Percentiles rank a stretch among this genome's conserved stretches.
Evolutionary conservation across 1,284 basidiomycete species (phyloP).

Genomic region (Fomitopsis palustris): DNA sequence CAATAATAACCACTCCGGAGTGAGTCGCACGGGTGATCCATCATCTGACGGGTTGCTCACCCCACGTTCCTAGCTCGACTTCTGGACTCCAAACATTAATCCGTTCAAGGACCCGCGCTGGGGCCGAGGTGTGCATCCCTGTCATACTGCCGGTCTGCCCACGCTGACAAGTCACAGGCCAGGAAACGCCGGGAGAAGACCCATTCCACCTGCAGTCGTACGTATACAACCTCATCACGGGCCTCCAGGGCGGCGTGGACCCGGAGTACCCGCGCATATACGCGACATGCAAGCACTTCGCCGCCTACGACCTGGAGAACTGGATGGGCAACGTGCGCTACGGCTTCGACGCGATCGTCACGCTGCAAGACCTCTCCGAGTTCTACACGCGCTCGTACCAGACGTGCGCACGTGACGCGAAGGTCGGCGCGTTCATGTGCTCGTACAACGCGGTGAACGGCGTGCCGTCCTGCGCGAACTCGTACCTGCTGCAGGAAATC

Average conservation of each 20-base stretch:
- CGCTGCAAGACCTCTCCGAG: constrained; percentile 52
- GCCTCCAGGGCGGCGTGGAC: constrained; percentile 53
- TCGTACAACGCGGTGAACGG: constrained; percentile 61
- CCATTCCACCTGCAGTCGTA: constrained; percentile 50
- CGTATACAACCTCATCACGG: constrained; percentile 48
- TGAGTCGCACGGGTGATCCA: not conserved
- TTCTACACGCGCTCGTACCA: constrained; percentile 55
- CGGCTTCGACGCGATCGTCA: constrained; percentile 49
- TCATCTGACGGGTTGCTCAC: not conserved
- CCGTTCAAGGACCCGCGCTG: constrained; percentile 60
- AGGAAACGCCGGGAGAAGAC: constrained; percentile 60
- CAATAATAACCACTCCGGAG: constrained; percentile 44
- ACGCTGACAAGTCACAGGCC: constrained; percentile 16
- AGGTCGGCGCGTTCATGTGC: constrained; percentile 56
- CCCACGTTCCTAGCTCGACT: constrained; percentile 35
- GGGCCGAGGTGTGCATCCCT: constrained; percentile 43
- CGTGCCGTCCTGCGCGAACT: constrained; percentile 49
- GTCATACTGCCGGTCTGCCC: not conserved
- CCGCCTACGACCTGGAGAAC: constrained; percentile 53
- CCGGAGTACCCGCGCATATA: constrained; percentile 44
- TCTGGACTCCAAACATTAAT: constrained; percentile 58
- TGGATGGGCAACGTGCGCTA: constrained; percentile 47
- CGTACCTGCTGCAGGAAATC: constrained; percentile 48
- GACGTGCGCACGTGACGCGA: constrained; percentile 53
- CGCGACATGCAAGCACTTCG: constrained; percentile 57